Evolutionary conservation across 73 alveolate species (phyloP).

Genomic region (Uronychia setigera): DNA sequence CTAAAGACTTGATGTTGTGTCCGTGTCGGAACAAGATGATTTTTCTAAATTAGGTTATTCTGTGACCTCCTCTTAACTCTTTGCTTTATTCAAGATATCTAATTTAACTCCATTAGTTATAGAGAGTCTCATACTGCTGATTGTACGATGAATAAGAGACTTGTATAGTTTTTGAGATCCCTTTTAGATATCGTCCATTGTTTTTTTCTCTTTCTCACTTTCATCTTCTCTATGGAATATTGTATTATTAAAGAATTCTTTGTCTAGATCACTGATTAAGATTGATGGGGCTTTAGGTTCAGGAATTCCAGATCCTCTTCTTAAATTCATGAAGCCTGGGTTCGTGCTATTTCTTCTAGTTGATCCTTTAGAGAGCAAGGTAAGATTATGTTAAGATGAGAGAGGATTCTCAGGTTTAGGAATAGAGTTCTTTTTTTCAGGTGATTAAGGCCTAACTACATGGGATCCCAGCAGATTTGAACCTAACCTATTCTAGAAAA

Average conservation of each 20-base stretch:
- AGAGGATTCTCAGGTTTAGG: no score
- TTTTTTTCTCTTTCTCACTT: neutral
- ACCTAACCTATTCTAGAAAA: neutral
- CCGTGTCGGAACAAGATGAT: no score
- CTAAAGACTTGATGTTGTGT: neutral
- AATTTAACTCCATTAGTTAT: neutral
- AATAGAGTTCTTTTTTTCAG: no score
- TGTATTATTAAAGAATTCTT: neutral
- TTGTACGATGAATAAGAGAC: neutral
- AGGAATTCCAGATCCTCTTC: no score
- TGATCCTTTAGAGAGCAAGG: no score
- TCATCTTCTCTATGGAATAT: no score
- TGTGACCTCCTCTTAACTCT: neutral
- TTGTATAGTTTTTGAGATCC: neutral
- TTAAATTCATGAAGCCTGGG: no score
- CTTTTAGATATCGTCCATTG: neutral
- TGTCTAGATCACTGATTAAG: neutral
- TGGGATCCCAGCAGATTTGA: no score
- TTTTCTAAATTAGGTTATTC: neutral
- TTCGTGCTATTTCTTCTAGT: no score
- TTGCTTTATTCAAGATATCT: neutral
- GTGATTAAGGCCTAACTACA: no score
- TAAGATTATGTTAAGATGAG: no score
- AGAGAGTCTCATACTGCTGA: neutral
- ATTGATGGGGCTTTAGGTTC: no score